Percentiles rank a stretch among this genome's conserved stretches.
Conservation (phyloP, 2,329 filamentous ascomycete genomes). For the Penicillium sp. region DNA sequence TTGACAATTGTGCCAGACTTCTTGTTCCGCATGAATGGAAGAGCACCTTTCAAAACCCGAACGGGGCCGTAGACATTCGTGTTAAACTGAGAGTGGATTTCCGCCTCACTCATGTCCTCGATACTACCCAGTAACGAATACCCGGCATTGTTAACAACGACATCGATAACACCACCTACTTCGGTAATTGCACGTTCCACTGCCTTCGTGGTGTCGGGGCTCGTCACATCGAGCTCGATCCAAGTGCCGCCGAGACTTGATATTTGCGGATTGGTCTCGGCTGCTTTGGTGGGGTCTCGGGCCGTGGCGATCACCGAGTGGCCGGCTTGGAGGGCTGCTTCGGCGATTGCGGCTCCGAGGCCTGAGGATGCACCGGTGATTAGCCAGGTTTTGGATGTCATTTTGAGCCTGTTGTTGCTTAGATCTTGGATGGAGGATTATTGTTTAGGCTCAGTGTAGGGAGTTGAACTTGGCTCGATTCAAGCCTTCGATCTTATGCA, state of each 20-base stretch:
- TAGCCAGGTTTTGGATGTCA: conserved; percentile 14
- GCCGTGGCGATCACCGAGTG: conserved; percentile 28
- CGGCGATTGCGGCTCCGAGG: conserved; percentile 21
- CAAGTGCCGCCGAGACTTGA: conserved; percentile 14
- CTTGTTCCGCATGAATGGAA: conserved; percentile 30
- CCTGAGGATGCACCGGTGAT: conserved; percentile 26
- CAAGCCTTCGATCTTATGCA: too few species aligned
- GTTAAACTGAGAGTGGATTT: conserved; percentile 23
- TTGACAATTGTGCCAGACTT: conserved; percentile 29
- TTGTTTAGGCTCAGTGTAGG: not conserved
- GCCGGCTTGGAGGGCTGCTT: conserved; percentile 22
- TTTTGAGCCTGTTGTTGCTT: not conserved
- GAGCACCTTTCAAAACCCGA: conserved; percentile 21
- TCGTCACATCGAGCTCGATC: conserved; percentile 18
- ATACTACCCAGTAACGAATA: conserved; percentile 23
- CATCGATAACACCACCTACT: conserved; percentile 11
- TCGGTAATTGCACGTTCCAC: conserved; percentile 5
- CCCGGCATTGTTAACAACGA: conserved; percentile 25
- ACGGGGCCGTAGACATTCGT: conserved; percentile 33
- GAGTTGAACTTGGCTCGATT: not conserved
- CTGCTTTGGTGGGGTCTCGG: conserved; percentile 24
- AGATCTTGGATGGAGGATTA: not conserved
- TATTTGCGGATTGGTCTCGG: conserved; percentile 18
- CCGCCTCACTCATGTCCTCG: conserved; percentile 29
- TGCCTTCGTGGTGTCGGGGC: not conserved